Evolutionary conservation across 2,329 filamentous ascomycete genomes (phyloP).

Genomic region (Hymenoscyphus linearis): DNA sequence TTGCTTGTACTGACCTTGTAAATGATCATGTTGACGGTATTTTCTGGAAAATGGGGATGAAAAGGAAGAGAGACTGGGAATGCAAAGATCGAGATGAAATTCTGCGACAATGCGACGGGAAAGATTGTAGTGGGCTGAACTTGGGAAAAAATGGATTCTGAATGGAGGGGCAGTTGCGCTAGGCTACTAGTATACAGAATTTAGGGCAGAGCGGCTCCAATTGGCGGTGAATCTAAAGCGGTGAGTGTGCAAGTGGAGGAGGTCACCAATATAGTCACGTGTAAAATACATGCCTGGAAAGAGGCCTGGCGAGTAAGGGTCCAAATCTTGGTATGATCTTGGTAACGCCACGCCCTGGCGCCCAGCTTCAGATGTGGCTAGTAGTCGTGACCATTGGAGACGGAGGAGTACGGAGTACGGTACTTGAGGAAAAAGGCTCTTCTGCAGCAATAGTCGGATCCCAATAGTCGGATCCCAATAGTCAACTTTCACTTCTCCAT

Average conservation of each 20-base stretch:
- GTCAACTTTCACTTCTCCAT: not conserved
- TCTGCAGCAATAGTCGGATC: not conserved
- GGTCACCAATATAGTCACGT: not conserved
- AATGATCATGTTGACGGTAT: constrained; percentile 47
- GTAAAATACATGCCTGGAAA: not conserved
- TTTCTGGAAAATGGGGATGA: constrained; percentile 3
- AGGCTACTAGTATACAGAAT: not conserved
- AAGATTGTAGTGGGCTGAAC: constrained; percentile 15
- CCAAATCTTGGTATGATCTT: not conserved
- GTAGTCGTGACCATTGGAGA: not conserved
- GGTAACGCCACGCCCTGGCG: not conserved
- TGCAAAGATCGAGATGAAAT: constrained; percentile 5
- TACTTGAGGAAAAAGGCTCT: not conserved
- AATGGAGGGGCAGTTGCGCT: constrained; percentile 18
- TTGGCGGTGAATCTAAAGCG: not conserved
- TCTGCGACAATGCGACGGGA: constrained; percentile 5
- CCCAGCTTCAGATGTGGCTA: not conserved
- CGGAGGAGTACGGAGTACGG: not conserved
- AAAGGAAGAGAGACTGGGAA: constrained; percentile 10
- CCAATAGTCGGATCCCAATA: too few relatives aligned
- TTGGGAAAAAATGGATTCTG: constrained; percentile 15
- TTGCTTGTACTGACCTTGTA: constrained; percentile 48
- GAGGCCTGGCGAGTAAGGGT: not conserved
- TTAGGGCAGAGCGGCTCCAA: not conserved
- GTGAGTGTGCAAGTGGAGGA: too few relatives aligned